These are phyloP conservation scores for Chlamydomonas schloesseri DNA, from an alignment of 139 green algal genomes.

Conservation along the genomic window DNA sequence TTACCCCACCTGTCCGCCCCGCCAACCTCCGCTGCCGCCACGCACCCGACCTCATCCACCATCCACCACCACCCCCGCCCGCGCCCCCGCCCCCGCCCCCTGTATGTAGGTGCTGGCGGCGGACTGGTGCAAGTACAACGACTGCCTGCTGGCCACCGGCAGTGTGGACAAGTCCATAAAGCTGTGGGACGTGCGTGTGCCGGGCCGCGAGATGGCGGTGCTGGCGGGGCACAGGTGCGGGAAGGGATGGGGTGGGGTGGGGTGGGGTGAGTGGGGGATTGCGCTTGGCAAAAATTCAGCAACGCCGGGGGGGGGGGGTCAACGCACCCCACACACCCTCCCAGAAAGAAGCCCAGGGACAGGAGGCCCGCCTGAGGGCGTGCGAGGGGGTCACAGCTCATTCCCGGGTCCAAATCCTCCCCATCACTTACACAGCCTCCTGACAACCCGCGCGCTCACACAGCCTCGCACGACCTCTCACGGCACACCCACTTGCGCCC, in stretches of 20 bases:
- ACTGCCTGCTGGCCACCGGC: conserved; percentile 91
- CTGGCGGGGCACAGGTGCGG: conserved; percentile 87
- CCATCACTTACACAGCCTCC: no score
- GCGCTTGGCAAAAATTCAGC: not conserved
- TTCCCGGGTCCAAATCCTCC: no score
- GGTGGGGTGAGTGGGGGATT: not conserved
- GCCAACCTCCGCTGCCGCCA: no score
- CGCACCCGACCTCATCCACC: not conserved
- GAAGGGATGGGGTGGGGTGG: not conserved
- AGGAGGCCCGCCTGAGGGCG: no score
- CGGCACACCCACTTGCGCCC: not conserved
- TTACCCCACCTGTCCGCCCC: no score
- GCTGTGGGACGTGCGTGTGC: conserved; percentile 51
- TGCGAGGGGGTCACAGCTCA: no score
- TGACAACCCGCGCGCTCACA: no score
- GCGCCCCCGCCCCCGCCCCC: no score
- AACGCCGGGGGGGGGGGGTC: no score
- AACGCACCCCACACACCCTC: no score
- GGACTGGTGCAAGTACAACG: conserved; percentile 99
- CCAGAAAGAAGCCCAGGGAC: no score
- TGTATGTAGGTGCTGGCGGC: conserved; percentile 86
- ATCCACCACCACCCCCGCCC: not conserved
- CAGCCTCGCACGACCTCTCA: no score
- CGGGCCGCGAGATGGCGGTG: conserved; percentile 61
- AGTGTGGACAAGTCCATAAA: conserved; percentile 96